Conservation (phyloP, 768 basidiomycete genomes). For the Hemileccinum impolitum region DNA sequence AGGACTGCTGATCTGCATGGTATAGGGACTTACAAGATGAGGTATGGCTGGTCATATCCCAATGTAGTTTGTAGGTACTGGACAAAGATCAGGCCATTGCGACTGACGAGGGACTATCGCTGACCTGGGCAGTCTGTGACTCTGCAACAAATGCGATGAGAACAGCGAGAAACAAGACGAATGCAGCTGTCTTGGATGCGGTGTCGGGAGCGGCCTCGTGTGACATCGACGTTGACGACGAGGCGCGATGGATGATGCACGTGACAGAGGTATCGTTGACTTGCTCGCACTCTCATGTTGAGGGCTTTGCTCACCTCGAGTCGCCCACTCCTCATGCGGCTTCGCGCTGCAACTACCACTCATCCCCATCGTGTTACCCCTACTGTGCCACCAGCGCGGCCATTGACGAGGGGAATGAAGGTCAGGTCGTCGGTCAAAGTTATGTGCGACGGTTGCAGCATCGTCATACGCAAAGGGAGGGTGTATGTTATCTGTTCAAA, state of each 20-base stretch:
- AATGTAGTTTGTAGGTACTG: slow-evolving; percentile 79
- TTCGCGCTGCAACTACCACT: slow-evolving; percentile 38
- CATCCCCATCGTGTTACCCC: slow-evolving; percentile 31
- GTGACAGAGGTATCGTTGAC: slow-evolving; percentile 1
- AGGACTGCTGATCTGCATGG: background rate
- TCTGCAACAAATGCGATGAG: slow-evolving; percentile 75
- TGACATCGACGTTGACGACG: too few species aligned
- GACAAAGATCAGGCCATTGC: slow-evolving; percentile 4
- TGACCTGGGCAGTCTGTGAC: slow-evolving; percentile 73
- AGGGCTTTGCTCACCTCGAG: slow-evolving; percentile 62
- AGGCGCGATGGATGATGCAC: background rate
- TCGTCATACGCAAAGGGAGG: slow-evolving; percentile 86
- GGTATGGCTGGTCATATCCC: slow-evolving; percentile 83
- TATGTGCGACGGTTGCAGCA: slow-evolving; percentile 91
- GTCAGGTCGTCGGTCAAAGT: slow-evolving; percentile 91
- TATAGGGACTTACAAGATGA: slow-evolving; percentile 66
- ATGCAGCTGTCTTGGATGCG: slow-evolving; percentile 40
- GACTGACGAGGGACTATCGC: slow-evolving; percentile 7
- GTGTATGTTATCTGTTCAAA: slow-evolving; percentile 91
- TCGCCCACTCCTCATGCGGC: slow-evolving; percentile 56
- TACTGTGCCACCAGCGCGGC: slow-evolving; percentile 24
- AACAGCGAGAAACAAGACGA: slow-evolving; percentile 53
- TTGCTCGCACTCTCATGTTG: slow-evolving; percentile 42
- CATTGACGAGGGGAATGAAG: slow-evolving; percentile 82
- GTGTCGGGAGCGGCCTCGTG: background rate